Evolutionary conservation across 371 early-diverging fungal genomes (phyloP).

Genomic region (Actinomortierella ambigua): DNA sequence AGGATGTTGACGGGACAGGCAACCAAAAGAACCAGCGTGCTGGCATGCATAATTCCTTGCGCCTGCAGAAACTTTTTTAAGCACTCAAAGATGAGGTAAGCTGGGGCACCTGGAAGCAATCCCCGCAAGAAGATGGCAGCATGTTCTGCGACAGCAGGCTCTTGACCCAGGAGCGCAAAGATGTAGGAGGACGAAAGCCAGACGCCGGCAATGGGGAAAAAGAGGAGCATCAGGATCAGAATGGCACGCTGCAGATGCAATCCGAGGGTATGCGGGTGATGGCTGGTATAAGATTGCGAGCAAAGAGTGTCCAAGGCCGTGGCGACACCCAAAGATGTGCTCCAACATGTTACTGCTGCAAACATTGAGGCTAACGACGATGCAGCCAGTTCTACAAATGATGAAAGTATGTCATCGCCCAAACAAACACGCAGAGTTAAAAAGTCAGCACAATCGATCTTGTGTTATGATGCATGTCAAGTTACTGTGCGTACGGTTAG

Average conservation of each 20-base stretch:
- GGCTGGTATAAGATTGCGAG: slow-evolving; percentile 81
- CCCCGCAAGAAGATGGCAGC: slow-evolving; percentile 69
- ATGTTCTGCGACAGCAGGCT: slow-evolving; percentile 52
- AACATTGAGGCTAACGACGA: slow-evolving; percentile 80
- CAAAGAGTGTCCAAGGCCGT: slow-evolving; percentile 91
- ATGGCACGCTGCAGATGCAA: slow-evolving; percentile 85
- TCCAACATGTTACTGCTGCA: slow-evolving; percentile 84
- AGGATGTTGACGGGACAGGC: slow-evolving; percentile 77
- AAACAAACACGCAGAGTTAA: no score
- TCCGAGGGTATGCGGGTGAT: slow-evolving; percentile 74
- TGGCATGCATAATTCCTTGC: slow-evolving; percentile 84
- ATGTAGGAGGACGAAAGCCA: slow-evolving; percentile 76
- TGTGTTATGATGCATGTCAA: no score
- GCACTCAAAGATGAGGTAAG: slow-evolving; percentile 80
- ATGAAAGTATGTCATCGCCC: no score
- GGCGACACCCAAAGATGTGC: slow-evolving; percentile 76
- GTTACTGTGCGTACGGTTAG: no score
- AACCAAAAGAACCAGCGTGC: slow-evolving; percentile 70
- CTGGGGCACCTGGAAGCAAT: slow-evolving; percentile 73
- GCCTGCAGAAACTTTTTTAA: slow-evolving; percentile 82
- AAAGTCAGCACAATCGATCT: no score
- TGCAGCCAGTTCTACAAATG: slow-evolving; percentile 79
- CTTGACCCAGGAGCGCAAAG: slow-evolving; percentile 59
- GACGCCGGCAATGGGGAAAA: slow-evolving; percentile 72
- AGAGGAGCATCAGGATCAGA: slow-evolving; percentile 67